Conservation (phyloP, 257 asterid species). For the Gentiana macrophylla region DNA sequence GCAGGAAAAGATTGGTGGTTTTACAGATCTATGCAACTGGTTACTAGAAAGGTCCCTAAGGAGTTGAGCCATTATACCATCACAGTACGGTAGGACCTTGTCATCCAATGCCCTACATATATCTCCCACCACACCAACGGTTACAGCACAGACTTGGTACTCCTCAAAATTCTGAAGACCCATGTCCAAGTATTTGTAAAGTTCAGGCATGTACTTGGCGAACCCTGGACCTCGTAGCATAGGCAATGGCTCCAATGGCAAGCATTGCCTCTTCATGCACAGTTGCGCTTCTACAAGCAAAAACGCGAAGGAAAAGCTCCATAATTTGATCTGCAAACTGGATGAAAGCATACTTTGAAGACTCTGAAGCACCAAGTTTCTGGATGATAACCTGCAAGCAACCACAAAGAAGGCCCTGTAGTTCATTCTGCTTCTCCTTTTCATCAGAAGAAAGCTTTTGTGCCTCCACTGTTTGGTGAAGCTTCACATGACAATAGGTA, state of each 20-base stretch:
- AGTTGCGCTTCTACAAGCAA: constrained; percentile 23
- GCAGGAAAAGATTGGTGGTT: constrained; percentile 26
- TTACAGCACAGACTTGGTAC: constrained; percentile 24
- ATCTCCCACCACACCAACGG: constrained; percentile 27
- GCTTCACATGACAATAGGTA: constrained; percentile 17
- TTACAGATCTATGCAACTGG: constrained; percentile 24
- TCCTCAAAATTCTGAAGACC: constrained; percentile 28
- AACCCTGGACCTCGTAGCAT: constrained; percentile 18
- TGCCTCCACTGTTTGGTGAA: constrained; percentile 18
- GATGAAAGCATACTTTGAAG: constrained; percentile 15
- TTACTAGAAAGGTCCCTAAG: constrained; percentile 18
- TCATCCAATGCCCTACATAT: constrained; percentile 24
- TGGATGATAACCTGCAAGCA: constrained; percentile 21
- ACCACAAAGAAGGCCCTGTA: constrained; percentile 24
- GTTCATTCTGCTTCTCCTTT: constrained; percentile 20
- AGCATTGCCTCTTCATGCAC: constrained; percentile 27
- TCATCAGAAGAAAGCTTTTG: constrained; percentile 21
- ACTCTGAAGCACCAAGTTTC: constrained; percentile 17
- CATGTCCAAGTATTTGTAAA: constrained; percentile 22
- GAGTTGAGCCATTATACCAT: constrained; percentile 24
- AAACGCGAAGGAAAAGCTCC: constrained; percentile 19
- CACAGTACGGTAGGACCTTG: constrained; percentile 19
- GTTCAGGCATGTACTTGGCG: constrained; percentile 19
- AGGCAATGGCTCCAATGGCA: constrained; percentile 23
- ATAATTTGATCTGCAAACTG: constrained; percentile 19